Evolutionary conservation across 257 asterid genomes (phyloP).

Genomic region (Ehretia macrophylla): DNA sequence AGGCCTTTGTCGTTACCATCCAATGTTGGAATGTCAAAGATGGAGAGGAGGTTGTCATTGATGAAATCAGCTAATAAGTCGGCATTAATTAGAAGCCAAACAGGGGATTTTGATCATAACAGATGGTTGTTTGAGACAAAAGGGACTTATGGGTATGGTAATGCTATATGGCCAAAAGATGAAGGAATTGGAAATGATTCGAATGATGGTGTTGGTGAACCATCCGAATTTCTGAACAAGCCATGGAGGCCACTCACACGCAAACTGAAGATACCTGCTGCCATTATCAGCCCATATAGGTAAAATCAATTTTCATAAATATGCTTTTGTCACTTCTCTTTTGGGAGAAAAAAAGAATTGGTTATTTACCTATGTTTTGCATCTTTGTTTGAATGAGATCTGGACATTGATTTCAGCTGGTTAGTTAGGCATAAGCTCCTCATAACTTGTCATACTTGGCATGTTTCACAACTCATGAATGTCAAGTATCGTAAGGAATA

Average conservation of each 20-base stretch:
- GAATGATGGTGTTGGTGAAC: constrained; percentile 6
- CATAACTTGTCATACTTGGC: too few relatives aligned
- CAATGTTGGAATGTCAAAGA: constrained; percentile 11
- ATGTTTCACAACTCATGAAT: too few relatives aligned
- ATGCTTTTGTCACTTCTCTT: background rate
- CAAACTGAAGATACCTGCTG: constrained; percentile 14
- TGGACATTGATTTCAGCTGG: background rate
- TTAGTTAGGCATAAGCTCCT: too few relatives aligned
- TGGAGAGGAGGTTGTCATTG: constrained; percentile 15
- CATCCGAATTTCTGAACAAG: constrained; percentile 11
- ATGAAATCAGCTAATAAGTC: constrained; percentile 13
- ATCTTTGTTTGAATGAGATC: background rate
- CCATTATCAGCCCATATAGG: constrained; percentile 12
- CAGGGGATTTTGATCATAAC: constrained; percentile 16
- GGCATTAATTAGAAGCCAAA: constrained; percentile 10
- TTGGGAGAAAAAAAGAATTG: background rate
- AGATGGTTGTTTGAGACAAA: constrained; percentile 18
- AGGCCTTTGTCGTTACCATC: constrained; percentile 11
- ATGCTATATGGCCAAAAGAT: constrained; percentile 19
- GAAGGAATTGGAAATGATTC: constrained; percentile 1
- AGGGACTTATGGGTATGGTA: constrained; percentile 17
- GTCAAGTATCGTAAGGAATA: too few relatives aligned
- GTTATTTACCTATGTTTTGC: background rate
- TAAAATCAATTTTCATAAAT: background rate
- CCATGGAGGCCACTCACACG: constrained; percentile 19